phyloP scores from a whole-genome alignment of 495 filamentous ascomycete genomes.

The Aspergillus panamensis region DNA sequence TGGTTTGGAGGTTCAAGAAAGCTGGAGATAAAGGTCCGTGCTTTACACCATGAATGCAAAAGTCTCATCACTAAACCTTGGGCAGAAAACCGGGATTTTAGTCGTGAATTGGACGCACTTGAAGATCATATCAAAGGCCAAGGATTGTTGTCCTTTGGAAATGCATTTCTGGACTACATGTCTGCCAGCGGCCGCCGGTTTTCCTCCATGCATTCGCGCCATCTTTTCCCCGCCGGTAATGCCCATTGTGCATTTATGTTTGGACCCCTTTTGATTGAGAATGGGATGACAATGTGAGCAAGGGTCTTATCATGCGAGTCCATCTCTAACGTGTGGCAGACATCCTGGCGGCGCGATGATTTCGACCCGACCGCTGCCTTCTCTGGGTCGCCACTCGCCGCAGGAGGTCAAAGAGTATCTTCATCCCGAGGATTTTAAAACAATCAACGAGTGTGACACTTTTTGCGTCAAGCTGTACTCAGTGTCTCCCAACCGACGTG shows the following conservation, averaged over 20 bases:
- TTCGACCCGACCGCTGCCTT: slow-evolving; percentile 6
- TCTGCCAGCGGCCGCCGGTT: background rate
- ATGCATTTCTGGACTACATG: slow-evolving; percentile 10
- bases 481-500: slow-evolving; percentile 6
- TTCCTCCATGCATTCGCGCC: slow-evolving; percentile 3
- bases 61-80: background rate
- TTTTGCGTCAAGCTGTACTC: slow-evolving; percentile 3
- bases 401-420: slow-evolving; percentile 11
- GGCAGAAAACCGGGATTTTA: background rate
- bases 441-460: slow-evolving; percentile 5
- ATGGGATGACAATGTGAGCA: slow-evolving; percentile 10
- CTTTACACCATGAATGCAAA: background rate
- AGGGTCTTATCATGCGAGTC: background rate
- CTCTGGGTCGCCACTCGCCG: slow-evolving; percentile 2
- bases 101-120: slow-evolving; percentile 6
- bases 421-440: slow-evolving; percentile 1
- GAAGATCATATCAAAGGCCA: slow-evolving; percentile 12
- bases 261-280: slow-evolving; percentile 9
- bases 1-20: slow-evolving; percentile 9
- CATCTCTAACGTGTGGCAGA: background rate
- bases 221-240: slow-evolving; percentile 7
- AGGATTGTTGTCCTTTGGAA: slow-evolving; percentile 8
- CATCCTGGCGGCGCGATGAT: slow-evolving; percentile 10
- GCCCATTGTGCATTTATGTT: slow-evolving; percentile 12
- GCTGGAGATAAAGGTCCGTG: slow-evolving; percentile 2